These are phyloP conservation scores for Apiotrichum siamense DNA, from an alignment of 1,284 basidiomycete species.

Conservation along the genomic window DNA sequence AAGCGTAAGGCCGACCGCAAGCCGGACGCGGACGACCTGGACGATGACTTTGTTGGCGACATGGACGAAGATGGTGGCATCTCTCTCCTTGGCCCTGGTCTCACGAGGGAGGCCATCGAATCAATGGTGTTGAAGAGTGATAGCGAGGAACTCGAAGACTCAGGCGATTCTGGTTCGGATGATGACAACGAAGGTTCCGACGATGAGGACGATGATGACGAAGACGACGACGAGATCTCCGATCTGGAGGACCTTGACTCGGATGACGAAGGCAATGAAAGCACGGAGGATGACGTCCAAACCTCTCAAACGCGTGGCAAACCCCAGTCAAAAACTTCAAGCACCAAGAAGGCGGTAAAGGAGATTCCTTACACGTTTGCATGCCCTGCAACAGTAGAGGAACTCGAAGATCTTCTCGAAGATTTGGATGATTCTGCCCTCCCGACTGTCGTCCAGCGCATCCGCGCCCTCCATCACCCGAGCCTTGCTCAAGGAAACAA, in stretches of 20 bases:
- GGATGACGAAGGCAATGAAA: conserved; percentile 25
- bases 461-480: conserved; percentile 84
- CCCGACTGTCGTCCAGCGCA: conserved; percentile 79
- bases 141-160: too few relatives aligned
- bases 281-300: conserved; percentile 19
- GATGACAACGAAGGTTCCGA: conserved; percentile 33
- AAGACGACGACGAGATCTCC: conserved; percentile 31
- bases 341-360: conserved; percentile 50
- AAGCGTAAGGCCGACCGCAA: conserved; percentile 29
- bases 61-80: conserved; percentile 51
- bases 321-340: conserved; percentile 48
- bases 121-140: conserved; percentile 30
- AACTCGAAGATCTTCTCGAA: conserved; percentile 76
- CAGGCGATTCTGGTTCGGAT: too few relatives aligned
- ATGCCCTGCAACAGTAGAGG: conserved; percentile 78
- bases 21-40: conserved; percentile 68
- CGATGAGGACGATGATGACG: conserved; percentile 32
- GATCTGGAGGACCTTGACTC: conserved; percentile 34
- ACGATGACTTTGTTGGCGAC: conserved; percentile 69
- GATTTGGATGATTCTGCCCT: conserved; percentile 64
- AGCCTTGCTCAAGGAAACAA: conserved; percentile 88
- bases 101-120: conserved; percentile 44
- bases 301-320: conserved; percentile 23
- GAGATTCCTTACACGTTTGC: conserved; percentile 89
- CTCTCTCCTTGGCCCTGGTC: conserved; percentile 52